phyloP scores from a whole-genome alignment of 2,329 filamentous ascomycete species.

The Ascochyta clinopodiicola region DNA sequence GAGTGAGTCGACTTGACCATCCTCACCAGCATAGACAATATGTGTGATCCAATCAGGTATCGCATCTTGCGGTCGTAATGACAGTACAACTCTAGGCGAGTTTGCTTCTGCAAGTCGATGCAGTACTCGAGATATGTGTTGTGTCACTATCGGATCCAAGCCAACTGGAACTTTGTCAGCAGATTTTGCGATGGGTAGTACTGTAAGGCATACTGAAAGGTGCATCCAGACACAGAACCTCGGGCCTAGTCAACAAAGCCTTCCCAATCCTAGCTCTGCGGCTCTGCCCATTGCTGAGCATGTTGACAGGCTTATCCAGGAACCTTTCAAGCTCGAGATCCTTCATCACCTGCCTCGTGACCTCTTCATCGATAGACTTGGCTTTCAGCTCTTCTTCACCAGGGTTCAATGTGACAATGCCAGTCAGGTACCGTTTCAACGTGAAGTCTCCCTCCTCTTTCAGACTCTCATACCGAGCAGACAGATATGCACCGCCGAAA shows the following conservation, averaged over 20 bases:
- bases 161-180: constrained; percentile 65
- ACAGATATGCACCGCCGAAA: constrained; percentile 74
- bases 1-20: constrained; percentile 69
- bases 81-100: constrained; percentile 76
- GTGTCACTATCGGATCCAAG: constrained; percentile 82
- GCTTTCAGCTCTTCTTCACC: constrained; percentile 57
- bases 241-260: constrained; percentile 77
- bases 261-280: constrained; percentile 86
- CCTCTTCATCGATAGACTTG: constrained; percentile 54
- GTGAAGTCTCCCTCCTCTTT: constrained; percentile 89
- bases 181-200: not conserved
- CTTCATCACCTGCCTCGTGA: constrained; percentile 67
- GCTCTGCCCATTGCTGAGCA: constrained; percentile 92
- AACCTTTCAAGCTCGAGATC: constrained; percentile 74
- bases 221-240: constrained; percentile 82
- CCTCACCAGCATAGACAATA: constrained; percentile 72
- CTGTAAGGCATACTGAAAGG: constrained; percentile 71
- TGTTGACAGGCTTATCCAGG: constrained; percentile 81
- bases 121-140: constrained; percentile 74
- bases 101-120: constrained; percentile 69
- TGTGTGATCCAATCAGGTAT: constrained; percentile 92
- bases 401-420: constrained; percentile 83
- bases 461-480: constrained; percentile 86
- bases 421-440: constrained; percentile 78
- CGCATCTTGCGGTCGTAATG: constrained; percentile 82